Base-by-base conservation (phyloP, 1,284 basidiomycete species). In the Inonotus hispidus region DNA sequence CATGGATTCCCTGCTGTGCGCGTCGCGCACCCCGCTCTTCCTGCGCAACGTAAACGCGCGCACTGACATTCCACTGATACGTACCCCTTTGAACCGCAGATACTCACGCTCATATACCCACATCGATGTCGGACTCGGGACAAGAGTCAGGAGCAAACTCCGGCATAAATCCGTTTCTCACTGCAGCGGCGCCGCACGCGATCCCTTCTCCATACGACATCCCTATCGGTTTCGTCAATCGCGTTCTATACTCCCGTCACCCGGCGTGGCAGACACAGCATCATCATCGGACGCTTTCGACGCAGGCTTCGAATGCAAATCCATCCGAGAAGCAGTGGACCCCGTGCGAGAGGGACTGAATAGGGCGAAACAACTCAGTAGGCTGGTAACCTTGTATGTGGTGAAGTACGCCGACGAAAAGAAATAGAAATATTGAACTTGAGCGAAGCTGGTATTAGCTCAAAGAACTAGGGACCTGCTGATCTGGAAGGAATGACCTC, bases 191-290 rank as follows among this genome's bases (percentile, higher is more conserved):
- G 43, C 70, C 76, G 3, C 71, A 77, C 59, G 74, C 79, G 19
- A 77, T 83, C 19, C 84, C 88, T 6, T 83, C 86, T 65, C 75
- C 88, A 27, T 88, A 90, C 69, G 92, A 94, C 72, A 82, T 93
- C 65, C 92, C 92, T 2, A 86, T 93, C 63, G 87, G 88, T 47
- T 69, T 92, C 50, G 88, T 92, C 21, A 93, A 92, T 68, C 84
- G 88, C 46, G 80, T 86, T 45, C 68, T 88, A 38, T 90, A 89
- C 66, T 68, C 55, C 55, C 27, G 43, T 10, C 43, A 32, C 16
- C 55, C 43, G 55, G 55, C 55, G n/a, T 25, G 14, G 3, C 2
- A 46, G 32, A 41, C 53, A 55, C 53, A 41, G 37, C 55, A 43
- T 46, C 53, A 41, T n/a, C 55, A 43, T 46, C 41, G 43, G 32